Percentiles rank a stretch among this genome's conserved stretches.
Evolutionary conservation across 345 rosid genomes (phyloP).

Genomic region (Erodium maritimum): DNA sequence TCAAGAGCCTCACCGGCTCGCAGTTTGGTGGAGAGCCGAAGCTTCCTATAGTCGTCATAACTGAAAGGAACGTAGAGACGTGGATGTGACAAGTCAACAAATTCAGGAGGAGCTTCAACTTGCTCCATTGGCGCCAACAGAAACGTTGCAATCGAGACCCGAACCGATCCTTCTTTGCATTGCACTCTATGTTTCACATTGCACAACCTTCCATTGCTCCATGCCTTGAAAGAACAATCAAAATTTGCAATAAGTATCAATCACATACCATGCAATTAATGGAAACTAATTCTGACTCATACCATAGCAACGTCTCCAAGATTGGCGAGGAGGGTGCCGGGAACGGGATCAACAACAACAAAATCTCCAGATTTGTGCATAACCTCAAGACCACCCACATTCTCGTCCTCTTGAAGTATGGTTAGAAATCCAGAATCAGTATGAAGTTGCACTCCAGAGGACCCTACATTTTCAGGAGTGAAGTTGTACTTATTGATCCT

Average conservation of each 20-base stretch:
- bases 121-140: conserved; percentile 43
- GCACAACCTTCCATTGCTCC: conserved; percentile 69
- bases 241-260: too few relatives aligned
- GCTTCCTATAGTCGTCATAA: conserved; percentile 37
- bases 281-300: too few relatives aligned
- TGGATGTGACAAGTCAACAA: conserved; percentile 31
- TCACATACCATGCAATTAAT: too few relatives aligned
- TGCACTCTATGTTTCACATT: conserved; percentile 64
- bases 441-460: conserved; percentile 61
- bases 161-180: conserved; percentile 45
- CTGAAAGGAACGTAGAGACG: conserved; percentile 31
- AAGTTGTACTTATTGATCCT: conserved; percentile 78
- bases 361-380: conserved; percentile 44
- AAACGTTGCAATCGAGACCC: conserved; percentile 62
- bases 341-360: conserved; percentile 40
- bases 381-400: conserved; percentile 61
- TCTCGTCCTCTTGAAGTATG: conserved; percentile 72
- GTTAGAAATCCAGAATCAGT: conserved; percentile 70
- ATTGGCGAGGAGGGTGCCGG: conserved; percentile 61
- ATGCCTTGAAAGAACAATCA: conserved; percentile 18
- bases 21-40: conserved; percentile 23
- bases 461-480: conserved; percentile 51
- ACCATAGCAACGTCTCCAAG: conserved; percentile 26
- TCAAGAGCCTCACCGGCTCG: conserved; percentile 43
- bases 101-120: conserved; percentile 28